Evolutionary conservation across 108 stramenopile genomes (phyloP).

Genomic region (Discostella pseudostelligera): DNA sequence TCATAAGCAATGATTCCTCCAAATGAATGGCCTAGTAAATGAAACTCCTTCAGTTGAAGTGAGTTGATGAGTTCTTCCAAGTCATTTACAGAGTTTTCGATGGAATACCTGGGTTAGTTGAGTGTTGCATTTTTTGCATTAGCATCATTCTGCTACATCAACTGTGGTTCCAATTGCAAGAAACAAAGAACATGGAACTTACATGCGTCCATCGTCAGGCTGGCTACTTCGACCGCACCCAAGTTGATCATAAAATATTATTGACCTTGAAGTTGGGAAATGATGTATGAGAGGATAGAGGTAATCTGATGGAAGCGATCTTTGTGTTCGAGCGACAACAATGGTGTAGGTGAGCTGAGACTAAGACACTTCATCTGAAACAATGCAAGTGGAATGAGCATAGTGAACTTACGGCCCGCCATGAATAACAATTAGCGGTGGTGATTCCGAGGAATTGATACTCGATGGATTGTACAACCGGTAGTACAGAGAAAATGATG

Average conservation of each 20-base stretch:
- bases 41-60: slow-evolving; percentile 31
- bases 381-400: neutral
- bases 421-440: slow-evolving; percentile 43
- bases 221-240: slow-evolving; percentile 44
- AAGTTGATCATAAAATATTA: slow-evolving; percentile 54
- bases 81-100: slow-evolving; percentile 35
- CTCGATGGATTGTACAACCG: slow-evolving; percentile 42
- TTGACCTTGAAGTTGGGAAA: slow-evolving; percentile 40
- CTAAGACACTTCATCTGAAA: neutral
- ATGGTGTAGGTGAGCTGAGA: neutral
- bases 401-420: slow-evolving; percentile 47
- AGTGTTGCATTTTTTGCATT: neutral
- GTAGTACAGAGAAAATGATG: slow-evolving; percentile 26
- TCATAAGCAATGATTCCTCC: slow-evolving; percentile 48
- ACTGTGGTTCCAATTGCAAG: neutral
- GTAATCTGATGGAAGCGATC: slow-evolving; percentile 50
- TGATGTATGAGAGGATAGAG: slow-evolving; percentile 40
- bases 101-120: slow-evolving; percentile 34
- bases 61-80: slow-evolving; percentile 22
- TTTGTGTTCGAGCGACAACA: slow-evolving; percentile 2
- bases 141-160: neutral
- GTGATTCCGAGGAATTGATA: slow-evolving; percentile 30
- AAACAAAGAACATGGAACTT: slow-evolving; percentile 3
- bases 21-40: slow-evolving; percentile 44
- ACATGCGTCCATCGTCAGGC: slow-evolving; percentile 36